Conservation (phyloP, 805 yeast genomes). For the Candida boidinii region DNA sequence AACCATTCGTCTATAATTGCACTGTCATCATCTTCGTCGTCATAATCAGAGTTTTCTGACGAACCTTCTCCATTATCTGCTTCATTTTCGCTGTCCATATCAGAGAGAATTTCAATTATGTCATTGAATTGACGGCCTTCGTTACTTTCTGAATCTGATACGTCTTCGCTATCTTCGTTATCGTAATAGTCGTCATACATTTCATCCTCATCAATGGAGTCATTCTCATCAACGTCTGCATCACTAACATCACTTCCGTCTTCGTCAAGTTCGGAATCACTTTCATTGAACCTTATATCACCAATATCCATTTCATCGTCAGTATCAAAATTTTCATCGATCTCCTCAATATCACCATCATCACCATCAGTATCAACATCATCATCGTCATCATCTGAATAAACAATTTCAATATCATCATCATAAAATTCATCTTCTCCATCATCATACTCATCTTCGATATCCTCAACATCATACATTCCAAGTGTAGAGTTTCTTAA, state of each 20-base stretch:
- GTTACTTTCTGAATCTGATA: too few species aligned
- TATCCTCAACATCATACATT: conserved; percentile 81
- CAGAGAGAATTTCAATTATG: too few species aligned
- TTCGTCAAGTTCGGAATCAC: conserved; percentile 2
- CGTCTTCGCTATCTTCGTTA: conserved; percentile 8
- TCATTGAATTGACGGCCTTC: too few species aligned
- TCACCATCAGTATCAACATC: conserved; percentile 21
- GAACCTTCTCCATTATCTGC: too few species aligned
- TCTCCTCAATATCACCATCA: conserved; percentile 16
- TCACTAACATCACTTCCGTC: conserved; percentile 10
- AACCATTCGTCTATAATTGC: conserved; percentile 24
- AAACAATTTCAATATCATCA: conserved; percentile 21
- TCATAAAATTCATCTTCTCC: conserved; percentile 23
- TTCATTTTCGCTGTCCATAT: too few species aligned
- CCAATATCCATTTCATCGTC: neutral
- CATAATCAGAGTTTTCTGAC: too few species aligned
- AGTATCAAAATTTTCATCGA: conserved; percentile 21
- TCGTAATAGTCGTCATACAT: conserved; percentile 15
- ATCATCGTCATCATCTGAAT: conserved; percentile 23
- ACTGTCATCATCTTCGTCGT: conserved; percentile 20
- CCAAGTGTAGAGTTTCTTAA: conserved; percentile 86
- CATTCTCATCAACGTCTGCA: conserved; percentile 11
- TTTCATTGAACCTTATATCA: neutral
- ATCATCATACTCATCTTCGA: conserved; percentile 27
- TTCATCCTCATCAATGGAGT: conserved; percentile 17